Evolutionary conservation across 176 grass and related monocot genomes (phyloP).

Genomic region (Oryza glumipatula): DNA sequence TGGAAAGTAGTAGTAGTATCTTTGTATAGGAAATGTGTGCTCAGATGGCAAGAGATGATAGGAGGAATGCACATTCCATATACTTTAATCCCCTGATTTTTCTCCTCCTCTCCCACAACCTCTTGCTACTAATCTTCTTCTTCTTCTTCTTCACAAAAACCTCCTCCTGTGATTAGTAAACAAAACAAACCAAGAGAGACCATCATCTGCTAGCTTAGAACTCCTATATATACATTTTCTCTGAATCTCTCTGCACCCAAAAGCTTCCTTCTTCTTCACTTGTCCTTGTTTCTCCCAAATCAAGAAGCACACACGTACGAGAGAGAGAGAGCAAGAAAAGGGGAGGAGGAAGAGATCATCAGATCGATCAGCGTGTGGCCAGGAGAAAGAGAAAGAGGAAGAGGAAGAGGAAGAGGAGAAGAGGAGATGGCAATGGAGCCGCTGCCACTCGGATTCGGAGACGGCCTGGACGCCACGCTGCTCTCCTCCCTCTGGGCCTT

Average conservation of each 20-base stretch:
- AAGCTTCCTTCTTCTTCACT: not conserved
- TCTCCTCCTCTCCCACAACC: not conserved
- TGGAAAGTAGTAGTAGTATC: not conserved
- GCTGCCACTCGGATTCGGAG: constrained; percentile 52
- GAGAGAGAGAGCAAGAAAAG: not conserved
- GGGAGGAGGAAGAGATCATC: not conserved
- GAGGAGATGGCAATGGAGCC: constrained; percentile 66
- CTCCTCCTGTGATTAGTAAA: not conserved
- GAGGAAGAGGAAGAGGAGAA: not conserved
- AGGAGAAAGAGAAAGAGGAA: not conserved
- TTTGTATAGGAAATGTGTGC: not conserved
- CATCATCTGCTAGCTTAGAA: not conserved
- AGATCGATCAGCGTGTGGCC: not conserved
- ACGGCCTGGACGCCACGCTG: constrained; percentile 54
- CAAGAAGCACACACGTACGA: not conserved
- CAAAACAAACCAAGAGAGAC: not conserved
- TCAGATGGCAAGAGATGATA: constrained; percentile 35
- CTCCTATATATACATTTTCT: constrained; percentile 40
- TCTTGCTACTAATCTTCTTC: not conserved
- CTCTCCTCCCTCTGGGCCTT: constrained; percentile 60
- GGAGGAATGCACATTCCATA: constrained; percentile 32
- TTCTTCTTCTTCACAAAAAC: not conserved
- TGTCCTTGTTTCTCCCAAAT: not conserved
- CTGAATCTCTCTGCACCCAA: not conserved
- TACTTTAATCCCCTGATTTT: constrained; percentile 40